These are phyloP conservation scores for Talaromyces adpressus DNA, from an alignment of 495 filamentous ascomycete species.

Conservation along the genomic window DNA sequence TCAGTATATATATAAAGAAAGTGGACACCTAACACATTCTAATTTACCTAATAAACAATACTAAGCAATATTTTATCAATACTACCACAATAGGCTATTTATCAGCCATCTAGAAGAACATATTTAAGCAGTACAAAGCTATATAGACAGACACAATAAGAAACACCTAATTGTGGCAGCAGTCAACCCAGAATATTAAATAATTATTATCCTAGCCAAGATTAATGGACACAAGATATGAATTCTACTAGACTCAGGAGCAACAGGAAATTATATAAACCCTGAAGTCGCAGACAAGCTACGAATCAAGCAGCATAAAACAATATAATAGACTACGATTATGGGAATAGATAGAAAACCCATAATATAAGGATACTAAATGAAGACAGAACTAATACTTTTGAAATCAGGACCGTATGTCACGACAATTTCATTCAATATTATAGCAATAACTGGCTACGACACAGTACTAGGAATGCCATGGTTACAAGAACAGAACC, in stretches of 20 bases:
- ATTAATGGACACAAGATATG: neutral
- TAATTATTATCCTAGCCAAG: neutral
- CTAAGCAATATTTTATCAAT: too few species aligned
- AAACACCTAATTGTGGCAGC: slow-evolving; percentile 9
- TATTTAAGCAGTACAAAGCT: neutral
- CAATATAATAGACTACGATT: neutral
- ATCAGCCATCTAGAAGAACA: neutral
- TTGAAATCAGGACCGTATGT: neutral
- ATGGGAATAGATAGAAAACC: neutral
- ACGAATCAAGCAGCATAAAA: neutral
- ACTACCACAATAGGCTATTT: too few species aligned
- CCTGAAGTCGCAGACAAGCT: neutral
- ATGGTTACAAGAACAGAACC: slow-evolving; percentile 1
- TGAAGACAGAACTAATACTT: neutral
- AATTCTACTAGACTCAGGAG: neutral
- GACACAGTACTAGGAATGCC: slow-evolving; percentile 4
- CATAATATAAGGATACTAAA: neutral
- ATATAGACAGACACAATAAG: slow-evolving; percentile 6
- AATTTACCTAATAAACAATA: too few species aligned
- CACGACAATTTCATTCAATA: neutral
- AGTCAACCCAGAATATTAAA: neutral
- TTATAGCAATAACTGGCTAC: neutral
- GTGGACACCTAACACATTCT: too few species aligned
- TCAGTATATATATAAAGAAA: too few species aligned
- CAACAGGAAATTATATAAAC: neutral